Percentiles rank a stretch among this genome's conserved stretches.
phyloP scores from a whole-genome alignment of 2,329 filamentous ascomycete species.

The Talaromyces sp. region DNA sequence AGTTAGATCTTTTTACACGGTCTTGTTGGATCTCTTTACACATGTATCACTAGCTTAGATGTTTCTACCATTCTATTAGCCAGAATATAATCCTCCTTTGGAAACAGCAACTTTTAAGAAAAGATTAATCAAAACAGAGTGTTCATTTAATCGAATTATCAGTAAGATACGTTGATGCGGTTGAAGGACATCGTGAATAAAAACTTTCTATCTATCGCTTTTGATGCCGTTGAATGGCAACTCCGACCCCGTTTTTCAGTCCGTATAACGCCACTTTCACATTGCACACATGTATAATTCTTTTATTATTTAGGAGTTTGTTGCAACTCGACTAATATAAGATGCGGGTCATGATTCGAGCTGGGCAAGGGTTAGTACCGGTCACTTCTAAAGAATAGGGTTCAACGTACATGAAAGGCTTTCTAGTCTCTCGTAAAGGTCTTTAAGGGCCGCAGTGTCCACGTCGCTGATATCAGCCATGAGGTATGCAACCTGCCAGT shows the following conservation, averaged over 20 bases:
- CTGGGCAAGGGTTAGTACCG: slow-evolving; percentile 19
- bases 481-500: slow-evolving; percentile 69
- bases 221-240: slow-evolving; percentile 8
- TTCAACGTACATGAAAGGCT: slow-evolving; percentile 63
- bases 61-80: not conserved
- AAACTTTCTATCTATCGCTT: not conserved
- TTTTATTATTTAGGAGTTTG: not conserved
- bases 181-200: slow-evolving; percentile 10
- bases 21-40: slow-evolving; percentile 1
- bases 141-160: not conserved
- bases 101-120: not conserved
- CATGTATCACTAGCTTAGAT: not conserved
- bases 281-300: not conserved
- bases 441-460: slow-evolving; percentile 71
- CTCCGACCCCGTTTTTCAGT: not conserved
- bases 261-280: not conserved
- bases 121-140: not conserved
- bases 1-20: not conserved
- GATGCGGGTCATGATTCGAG: slow-evolving; percentile 42
- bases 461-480: slow-evolving; percentile 97
- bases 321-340: slow-evolving; percentile 27
- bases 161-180: not conserved
- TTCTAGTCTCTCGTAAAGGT: slow-evolving; percentile 78
- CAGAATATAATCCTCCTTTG: not conserved
- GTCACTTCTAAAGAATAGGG: not conserved